Percentiles rank a stretch among this genome's conserved stretches.
Evolutionary conservation across 202 grass and related monocot genomes (phyloP).

Genomic region (Bolboschoenoplectus hybrid): DNA sequence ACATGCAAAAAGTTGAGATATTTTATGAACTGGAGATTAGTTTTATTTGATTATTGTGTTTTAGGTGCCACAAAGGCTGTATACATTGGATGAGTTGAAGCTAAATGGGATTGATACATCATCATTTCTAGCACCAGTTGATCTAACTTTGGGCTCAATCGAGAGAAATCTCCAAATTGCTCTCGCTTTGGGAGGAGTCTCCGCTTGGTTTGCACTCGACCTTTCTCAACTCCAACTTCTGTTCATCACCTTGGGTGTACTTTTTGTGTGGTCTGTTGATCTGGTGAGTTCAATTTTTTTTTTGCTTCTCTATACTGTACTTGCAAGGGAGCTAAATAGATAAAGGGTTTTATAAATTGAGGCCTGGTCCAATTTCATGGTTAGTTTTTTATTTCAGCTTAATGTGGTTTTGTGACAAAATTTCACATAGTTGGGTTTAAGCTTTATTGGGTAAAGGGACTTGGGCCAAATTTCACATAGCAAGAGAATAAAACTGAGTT

Average conservation of each 20-base stretch:
- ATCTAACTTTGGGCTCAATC: slow-evolving; percentile 74
- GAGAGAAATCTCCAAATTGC: slow-evolving; percentile 81
- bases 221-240: slow-evolving; percentile 75
- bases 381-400: background rate
- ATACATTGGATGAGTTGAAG: slow-evolving; percentile 88
- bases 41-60: slow-evolving; percentile 31
- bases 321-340: background rate
- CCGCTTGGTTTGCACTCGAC: slow-evolving; percentile 50
- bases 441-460: background rate
- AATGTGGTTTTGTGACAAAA: background rate
- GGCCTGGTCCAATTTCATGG: background rate
- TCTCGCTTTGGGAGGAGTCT: slow-evolving; percentile 59
- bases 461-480: background rate
- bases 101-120: slow-evolving; percentile 81
- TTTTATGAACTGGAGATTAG: background rate
- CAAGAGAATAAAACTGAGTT: slow-evolving; percentile 22
- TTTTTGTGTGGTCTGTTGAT: slow-evolving; percentile 84
- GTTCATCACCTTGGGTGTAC: slow-evolving; percentile 55
- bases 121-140: slow-evolving; percentile 64
- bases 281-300: slow-evolving; percentile 60
- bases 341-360: slow-evolving; percentile 22
- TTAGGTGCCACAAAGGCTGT: slow-evolving; percentile 77
- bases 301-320: background rate
- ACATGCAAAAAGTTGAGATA: background rate
- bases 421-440: background rate